phyloP scores from a whole-genome alignment of 2,329 filamentous ascomycete species.

The Cyclaneusma minus region DNA sequence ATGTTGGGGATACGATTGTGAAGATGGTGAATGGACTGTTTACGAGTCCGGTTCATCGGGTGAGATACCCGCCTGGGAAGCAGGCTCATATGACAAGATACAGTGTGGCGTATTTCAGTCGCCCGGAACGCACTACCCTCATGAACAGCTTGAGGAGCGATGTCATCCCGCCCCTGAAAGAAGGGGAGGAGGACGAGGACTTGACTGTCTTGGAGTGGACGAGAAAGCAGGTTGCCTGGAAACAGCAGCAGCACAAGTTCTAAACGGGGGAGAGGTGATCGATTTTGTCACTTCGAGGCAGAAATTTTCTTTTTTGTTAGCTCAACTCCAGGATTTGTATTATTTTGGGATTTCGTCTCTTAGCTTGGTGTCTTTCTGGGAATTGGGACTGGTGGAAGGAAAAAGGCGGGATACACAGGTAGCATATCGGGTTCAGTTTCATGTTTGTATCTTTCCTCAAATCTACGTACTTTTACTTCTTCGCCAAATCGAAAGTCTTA shows the following conservation, averaged over 20 bases:
- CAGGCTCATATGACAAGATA: neutral
- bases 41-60: constrained; percentile 19
- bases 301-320: no score
- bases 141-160: constrained; percentile 11
- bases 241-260: constrained; percentile 2
- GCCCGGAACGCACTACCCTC: constrained; percentile 7
- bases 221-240: constrained; percentile 2
- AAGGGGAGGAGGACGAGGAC: constrained; percentile 8
- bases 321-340: no score
- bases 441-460: no score
- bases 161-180: constrained; percentile 8
- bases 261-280: no score
- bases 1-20: constrained; percentile 22
- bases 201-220: constrained; percentile 13
- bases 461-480: no score
- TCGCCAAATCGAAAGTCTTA: no score
- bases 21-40: constrained; percentile 19
- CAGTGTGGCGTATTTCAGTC: neutral
- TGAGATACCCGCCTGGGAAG: constrained; percentile 16
- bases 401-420: no score
- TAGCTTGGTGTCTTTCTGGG: no score
- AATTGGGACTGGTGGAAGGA: no score
- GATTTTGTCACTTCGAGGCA: no score
- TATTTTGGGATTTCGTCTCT: no score
- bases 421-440: no score